These are phyloP conservation scores for Butyriboletus appendiculatus DNA, from an alignment of 1,284 basidiomycete species.

Conservation along the genomic window DNA sequence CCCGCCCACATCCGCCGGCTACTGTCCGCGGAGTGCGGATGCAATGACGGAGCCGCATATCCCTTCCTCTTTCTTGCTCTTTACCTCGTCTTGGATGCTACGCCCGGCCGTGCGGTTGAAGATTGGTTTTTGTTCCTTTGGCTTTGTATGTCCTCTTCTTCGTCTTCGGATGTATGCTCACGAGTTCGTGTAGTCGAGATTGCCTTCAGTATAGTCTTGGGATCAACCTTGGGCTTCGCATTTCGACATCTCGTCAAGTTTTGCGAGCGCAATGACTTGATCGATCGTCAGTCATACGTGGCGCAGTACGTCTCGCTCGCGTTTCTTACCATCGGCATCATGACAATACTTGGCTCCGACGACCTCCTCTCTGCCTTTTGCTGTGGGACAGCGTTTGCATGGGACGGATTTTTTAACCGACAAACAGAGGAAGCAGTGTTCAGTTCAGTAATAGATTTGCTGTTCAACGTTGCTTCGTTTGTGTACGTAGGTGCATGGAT, in stretches of 20 bases:
- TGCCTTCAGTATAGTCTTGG: conserved; percentile 78
- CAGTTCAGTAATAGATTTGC: conserved; percentile 91
- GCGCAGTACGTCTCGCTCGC: conserved; percentile 80
- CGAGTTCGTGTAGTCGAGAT: conserved; percentile 67
- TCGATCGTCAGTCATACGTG: conserved; percentile 92
- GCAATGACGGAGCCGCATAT: conserved; percentile 95
- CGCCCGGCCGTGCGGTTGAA: conserved; percentile 64
- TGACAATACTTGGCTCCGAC: conserved; percentile 88
- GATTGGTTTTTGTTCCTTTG: conserved; percentile 87
- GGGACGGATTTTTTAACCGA: conserved; percentile 98
- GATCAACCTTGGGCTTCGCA: conserved; percentile 74
- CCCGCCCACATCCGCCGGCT: conserved; percentile 93
- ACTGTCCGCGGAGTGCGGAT: conserved; percentile 89
- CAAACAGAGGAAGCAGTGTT: conserved; percentile 96
- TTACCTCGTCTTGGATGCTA: conserved; percentile 77
- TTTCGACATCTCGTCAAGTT: conserved; percentile 97
- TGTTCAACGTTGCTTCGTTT: conserved; percentile 91
- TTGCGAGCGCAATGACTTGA: conserved; percentile 85
- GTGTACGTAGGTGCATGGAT: conserved; percentile 95
- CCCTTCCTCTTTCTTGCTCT: conserved; percentile 95
- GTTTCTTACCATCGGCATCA: conserved; percentile 81
- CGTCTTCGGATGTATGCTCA: conserved; percentile 5
- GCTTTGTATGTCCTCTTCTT: conserved; percentile 61
- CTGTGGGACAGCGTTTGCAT: conserved; percentile 96
- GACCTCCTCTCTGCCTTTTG: conserved; percentile 94